A percentile compares a stretch with the other conserved stretches of the same genome.
phyloP scores from a whole-genome alignment of 2,329 filamentous ascomycete species.

The Aspergillus ruber region DNA sequence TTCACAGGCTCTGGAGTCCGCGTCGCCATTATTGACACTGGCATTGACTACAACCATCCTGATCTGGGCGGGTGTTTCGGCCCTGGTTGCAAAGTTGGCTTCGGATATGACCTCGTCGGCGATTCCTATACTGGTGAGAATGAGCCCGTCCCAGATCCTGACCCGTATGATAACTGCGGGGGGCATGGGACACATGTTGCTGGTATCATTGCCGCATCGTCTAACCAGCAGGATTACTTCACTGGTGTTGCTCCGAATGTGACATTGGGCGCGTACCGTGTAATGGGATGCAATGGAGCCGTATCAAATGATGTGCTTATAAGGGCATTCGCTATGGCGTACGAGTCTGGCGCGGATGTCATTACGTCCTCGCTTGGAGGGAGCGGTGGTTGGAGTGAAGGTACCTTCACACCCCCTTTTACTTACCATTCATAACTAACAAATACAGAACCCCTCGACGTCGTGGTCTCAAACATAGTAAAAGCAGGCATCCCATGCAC shows the following conservation, averaged over 20 bases:
- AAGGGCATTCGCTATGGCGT: constrained; percentile 54
- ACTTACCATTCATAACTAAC: background rate
- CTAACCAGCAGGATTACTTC: constrained; percentile 46
- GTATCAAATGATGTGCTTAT: constrained; percentile 54
- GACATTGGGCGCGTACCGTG: constrained; percentile 51
- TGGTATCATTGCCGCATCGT: constrained; percentile 57
- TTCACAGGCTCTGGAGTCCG: constrained; percentile 11
- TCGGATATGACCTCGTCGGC: constrained; percentile 10
- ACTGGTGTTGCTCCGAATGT: constrained; percentile 54
- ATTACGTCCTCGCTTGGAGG: constrained; percentile 33
- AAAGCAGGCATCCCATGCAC: background rate
- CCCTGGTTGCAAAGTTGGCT: constrained; percentile 50
- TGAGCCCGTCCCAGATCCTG: background rate
- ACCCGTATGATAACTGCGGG: constrained; percentile 16
- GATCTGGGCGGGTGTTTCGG: constrained; percentile 61
- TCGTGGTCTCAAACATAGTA: background rate
- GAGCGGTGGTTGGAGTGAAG: constrained; percentile 26
- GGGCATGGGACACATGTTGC: constrained; percentile 58
- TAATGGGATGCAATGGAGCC: constrained; percentile 50
- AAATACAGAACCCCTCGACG: background rate
- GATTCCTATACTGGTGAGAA: background rate
- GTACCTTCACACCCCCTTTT: background rate
- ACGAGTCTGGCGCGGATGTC: constrained; percentile 47
- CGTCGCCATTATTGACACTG: constrained; percentile 20
- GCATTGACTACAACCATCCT: constrained; percentile 56